Percentiles rank a stretch among this genome's conserved stretches.
These are phyloP conservation scores for Parachaetomium inaequale DNA, from an alignment of 495 filamentous ascomycete genomes.

Conservation along the genomic window DNA sequence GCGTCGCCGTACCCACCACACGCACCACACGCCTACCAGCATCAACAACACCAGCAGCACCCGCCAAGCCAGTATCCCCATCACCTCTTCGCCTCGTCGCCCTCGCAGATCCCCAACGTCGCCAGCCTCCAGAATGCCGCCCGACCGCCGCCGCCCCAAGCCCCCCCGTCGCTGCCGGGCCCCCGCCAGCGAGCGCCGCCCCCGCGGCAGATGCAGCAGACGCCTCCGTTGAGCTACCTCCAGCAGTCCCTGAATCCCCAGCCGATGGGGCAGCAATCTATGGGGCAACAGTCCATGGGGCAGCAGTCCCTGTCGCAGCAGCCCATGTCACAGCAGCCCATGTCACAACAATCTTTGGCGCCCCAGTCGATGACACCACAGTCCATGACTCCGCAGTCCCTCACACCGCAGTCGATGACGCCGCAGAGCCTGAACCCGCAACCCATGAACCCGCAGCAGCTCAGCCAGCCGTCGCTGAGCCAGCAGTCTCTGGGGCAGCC, in stretches of 20 bases:
- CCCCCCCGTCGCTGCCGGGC: constrained; percentile 36
- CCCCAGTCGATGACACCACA: constrained; percentile 25
- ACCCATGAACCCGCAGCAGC: constrained; percentile 21
- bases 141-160: constrained; percentile 33
- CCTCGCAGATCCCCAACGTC: constrained; percentile 34
- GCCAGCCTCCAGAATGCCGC: constrained; percentile 38
- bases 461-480: constrained; percentile 20
- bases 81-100: constrained; percentile 38
- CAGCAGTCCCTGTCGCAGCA: constrained; percentile 22
- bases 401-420: constrained; percentile 22
- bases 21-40: constrained; percentile 36
- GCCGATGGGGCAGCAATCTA: constrained; percentile 23
- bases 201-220: constrained; percentile 33
- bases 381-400: constrained; percentile 23
- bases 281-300: constrained; percentile 17
- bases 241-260: constrained; percentile 37
- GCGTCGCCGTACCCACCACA: constrained; percentile 42
- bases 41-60: constrained; percentile 26
- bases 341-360: constrained; percentile 1
- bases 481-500: constrained; percentile 23
- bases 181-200: constrained; percentile 38
- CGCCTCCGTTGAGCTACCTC: constrained; percentile 29
- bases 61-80: constrained; percentile 28
- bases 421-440: constrained; percentile 22
- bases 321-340: constrained; percentile 14